phyloP scores from a whole-genome alignment of 2,329 filamentous ascomycete species.

The Clonostachys byssicola region DNA sequence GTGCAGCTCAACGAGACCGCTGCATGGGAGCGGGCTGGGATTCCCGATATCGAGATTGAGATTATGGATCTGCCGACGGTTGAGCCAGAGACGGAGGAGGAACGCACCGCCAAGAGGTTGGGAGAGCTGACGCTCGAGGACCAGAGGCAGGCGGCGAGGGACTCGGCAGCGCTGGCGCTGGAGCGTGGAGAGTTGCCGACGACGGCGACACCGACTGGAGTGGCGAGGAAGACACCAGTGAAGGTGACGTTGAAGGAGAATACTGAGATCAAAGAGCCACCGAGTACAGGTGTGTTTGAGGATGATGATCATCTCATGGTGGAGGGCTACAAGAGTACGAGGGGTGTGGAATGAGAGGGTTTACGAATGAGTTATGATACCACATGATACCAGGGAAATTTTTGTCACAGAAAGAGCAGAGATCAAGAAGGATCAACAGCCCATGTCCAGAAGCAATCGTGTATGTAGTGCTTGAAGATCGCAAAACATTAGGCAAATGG shows the following conservation, averaged over 20 bases:
- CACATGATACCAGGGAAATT: constrained; percentile 3
- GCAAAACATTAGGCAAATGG: no score
- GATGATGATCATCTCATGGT: constrained; percentile 37
- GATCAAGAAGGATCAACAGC: neutral
- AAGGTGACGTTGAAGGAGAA: constrained; percentile 50
- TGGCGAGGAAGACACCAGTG: constrained; percentile 14
- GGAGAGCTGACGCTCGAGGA: constrained; percentile 38
- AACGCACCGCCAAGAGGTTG: constrained; percentile 27
- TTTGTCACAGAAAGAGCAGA: neutral
- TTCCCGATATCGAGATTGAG: constrained; percentile 52
- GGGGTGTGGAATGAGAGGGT: neutral
- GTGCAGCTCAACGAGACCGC: constrained; percentile 84
- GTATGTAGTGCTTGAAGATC: no score
- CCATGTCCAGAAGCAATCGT: neutral
- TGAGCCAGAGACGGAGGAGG: constrained; percentile 35
- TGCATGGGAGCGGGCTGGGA: constrained; percentile 73
- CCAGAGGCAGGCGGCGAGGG: constrained; percentile 29
- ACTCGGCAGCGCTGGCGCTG: constrained; percentile 39
- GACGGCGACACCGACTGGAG: constrained; percentile 1
- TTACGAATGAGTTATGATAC: no score
- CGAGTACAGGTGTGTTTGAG: constrained; percentile 3
- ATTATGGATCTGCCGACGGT: constrained; percentile 44
- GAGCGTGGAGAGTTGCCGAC: constrained; percentile 36
- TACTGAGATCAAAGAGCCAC: constrained; percentile 10
- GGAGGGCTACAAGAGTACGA: constrained; percentile 45